Percentiles rank a stretch among this genome's conserved stretches.
These are phyloP conservation scores for Phylloporus scabripes DNA, from an alignment of 768 basidiomycete genomes.

Conservation along the genomic window DNA sequence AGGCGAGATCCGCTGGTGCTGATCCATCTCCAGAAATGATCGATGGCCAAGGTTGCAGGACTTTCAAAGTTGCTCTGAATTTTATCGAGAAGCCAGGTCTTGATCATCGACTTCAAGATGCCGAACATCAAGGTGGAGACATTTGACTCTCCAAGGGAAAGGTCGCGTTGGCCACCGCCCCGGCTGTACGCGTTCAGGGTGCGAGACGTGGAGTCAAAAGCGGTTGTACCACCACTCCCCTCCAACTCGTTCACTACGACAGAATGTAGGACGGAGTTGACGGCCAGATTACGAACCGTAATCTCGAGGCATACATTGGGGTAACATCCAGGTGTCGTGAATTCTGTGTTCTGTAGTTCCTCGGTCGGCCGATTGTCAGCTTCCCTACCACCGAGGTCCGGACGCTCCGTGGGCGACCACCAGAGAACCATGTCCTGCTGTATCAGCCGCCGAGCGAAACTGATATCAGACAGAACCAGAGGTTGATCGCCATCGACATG, in stretches of 20 bases:
- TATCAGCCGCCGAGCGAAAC: constrained; percentile 80
- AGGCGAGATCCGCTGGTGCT: constrained; percentile 78
- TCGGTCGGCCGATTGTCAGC: constrained; percentile 73
- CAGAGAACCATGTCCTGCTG: constrained; percentile 90
- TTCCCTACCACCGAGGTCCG: constrained; percentile 92
- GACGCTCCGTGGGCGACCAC: constrained; percentile 90
- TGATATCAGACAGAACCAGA: constrained; percentile 82
- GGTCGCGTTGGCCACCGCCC: constrained; percentile 49
- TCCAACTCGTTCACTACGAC: constrained; percentile 96
- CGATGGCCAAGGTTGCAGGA: constrained; percentile 66
- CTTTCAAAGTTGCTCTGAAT: constrained; percentile 61
- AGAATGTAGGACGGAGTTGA: constrained; percentile 91
- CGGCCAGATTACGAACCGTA: constrained; percentile 84
- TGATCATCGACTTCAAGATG: constrained; percentile 83
- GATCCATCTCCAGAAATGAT: constrained; percentile 98
- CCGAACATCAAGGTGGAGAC: constrained; percentile 83
- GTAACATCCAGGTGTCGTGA: constrained; percentile 80
- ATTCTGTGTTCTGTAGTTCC: constrained; percentile 80
- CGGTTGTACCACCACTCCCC: constrained; percentile 88
- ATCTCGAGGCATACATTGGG: constrained; percentile 91
- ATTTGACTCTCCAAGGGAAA: constrained; percentile 85
- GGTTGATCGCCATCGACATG: constrained; percentile 90
- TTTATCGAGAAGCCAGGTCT: constrained; percentile 85
- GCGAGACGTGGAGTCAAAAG: constrained; percentile 89
- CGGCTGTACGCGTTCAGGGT: constrained; percentile 87